Evolutionary conservation across 2,329 filamentous ascomycete species (phyloP).

Genomic region (Fusarium sp.): DNA sequence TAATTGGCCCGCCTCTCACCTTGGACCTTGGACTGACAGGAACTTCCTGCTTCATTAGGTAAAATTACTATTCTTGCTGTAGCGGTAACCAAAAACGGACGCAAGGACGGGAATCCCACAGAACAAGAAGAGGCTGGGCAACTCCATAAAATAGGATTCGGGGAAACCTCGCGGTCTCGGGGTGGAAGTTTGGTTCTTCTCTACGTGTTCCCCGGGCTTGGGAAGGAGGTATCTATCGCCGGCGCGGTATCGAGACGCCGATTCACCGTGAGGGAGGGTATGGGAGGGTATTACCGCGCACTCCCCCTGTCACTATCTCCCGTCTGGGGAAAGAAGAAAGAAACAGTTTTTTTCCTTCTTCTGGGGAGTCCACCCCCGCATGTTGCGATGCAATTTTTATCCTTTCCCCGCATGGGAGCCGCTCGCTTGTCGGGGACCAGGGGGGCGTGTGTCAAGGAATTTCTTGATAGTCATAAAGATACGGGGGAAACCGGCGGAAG

Average conservation of each 20-base stretch:
- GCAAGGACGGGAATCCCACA: neutral
- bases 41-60: constrained; percentile 36
- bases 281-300: neutral
- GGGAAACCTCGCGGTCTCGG: constrained; percentile 37
- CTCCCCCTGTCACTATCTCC: constrained; percentile 8
- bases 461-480: constrained; percentile 3
- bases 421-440: constrained; percentile 32
- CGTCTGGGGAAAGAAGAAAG: constrained; percentile 27
- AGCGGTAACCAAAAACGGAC: constrained; percentile 7
- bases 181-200: neutral
- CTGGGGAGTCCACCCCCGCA: constrained; percentile 39
- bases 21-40: neutral
- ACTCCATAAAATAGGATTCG: constrained; percentile 11
- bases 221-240: constrained; percentile 5
- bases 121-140: neutral
- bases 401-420: constrained; percentile 40
- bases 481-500: constrained; percentile 31
- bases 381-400: constrained; percentile 27
- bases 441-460: constrained; percentile 20
- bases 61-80: constrained; percentile 28
- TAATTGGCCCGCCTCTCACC: constrained; percentile 37
- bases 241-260: constrained; percentile 29
- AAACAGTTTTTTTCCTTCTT: constrained; percentile 2
- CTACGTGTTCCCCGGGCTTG: constrained; percentile 2
- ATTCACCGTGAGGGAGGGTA: constrained; percentile 26